Evolutionary conservation across 225 moss, liverwort and hornwort genomes (phyloP).

Genomic region (Rhytidiadelphus loreus): DNA sequence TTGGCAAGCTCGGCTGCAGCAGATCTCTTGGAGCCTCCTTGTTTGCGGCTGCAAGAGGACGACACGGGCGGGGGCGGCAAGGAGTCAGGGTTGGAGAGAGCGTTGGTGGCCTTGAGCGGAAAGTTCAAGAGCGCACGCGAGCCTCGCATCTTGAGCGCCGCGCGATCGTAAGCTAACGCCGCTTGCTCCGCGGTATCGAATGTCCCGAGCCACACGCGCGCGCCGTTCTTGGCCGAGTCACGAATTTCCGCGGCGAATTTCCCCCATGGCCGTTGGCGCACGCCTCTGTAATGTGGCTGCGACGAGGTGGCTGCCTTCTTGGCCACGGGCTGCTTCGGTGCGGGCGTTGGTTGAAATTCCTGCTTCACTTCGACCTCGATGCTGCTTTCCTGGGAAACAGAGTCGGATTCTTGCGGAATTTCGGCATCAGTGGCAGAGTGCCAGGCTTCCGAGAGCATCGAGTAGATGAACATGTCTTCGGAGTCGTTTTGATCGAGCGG

Average conservation of each 20-base stretch:
- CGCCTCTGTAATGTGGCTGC: conserved; percentile 49
- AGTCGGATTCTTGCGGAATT: background rate
- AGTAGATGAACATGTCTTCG: conserved; percentile 31
- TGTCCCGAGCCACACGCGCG: conserved; percentile 44
- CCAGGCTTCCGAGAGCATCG: conserved; percentile 21
- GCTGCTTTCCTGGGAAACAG: background rate
- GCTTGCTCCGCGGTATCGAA: conserved; percentile 51
- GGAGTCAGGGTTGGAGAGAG: conserved; percentile 37
- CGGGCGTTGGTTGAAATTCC: background rate
- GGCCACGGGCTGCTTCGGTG: background rate
- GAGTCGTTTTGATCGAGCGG: conserved; percentile 35
- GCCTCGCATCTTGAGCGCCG: conserved; percentile 57
- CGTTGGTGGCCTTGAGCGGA: conserved; percentile 40
- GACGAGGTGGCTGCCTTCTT: background rate
- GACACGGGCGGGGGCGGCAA: conserved; percentile 18
- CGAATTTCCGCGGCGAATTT: conserved; percentile 60
- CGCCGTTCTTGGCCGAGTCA: conserved; percentile 48
- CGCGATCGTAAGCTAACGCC: conserved; percentile 48
- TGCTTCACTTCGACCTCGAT: background rate
- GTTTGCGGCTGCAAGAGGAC: conserved; percentile 16
- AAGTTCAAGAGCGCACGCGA: conserved; percentile 48
- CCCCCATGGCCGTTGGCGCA: conserved; percentile 54
- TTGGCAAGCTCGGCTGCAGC: background rate
- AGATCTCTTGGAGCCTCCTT: conserved; percentile 6
- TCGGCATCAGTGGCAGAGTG: background rate